These are phyloP conservation scores for Magnaporthiopsis incrustans DNA, from an alignment of 2,329 filamentous ascomycete species.

Conservation along the genomic window DNA sequence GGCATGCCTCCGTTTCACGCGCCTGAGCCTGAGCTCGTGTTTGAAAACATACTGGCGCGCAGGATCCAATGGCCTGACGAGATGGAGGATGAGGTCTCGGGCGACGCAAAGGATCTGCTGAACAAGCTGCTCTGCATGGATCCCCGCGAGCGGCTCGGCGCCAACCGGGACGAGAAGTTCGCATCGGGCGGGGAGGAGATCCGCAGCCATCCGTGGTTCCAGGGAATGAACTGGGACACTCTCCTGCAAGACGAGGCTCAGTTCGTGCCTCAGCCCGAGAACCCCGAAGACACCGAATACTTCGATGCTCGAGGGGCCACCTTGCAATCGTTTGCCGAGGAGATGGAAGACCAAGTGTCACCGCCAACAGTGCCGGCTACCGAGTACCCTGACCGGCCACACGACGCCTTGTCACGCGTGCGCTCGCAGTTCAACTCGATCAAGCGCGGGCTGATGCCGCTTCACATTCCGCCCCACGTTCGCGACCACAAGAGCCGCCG, in stretches of 20 bases:
- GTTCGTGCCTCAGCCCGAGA: conserved; percentile 85
- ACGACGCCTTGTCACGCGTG: conserved; percentile 87
- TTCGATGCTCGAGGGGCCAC: conserved; percentile 90
- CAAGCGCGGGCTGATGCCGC: conserved; percentile 86
- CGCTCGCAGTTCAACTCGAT: conserved; percentile 79
- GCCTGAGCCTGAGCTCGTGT: conserved; percentile 81
- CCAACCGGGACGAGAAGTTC: conserved; percentile 77
- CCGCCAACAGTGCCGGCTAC: conserved; percentile 64
- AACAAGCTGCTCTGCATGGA: conserved; percentile 84
- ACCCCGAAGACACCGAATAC: conserved; percentile 96
- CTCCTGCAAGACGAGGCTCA: conserved; percentile 92
- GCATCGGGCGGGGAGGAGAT: conserved; percentile 85
- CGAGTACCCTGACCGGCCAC: conserved; percentile 81
- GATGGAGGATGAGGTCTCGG: conserved; percentile 68
- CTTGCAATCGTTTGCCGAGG: conserved; percentile 84
- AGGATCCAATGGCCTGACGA: conserved; percentile 90
- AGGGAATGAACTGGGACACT: conserved; percentile 79
- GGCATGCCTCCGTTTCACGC: conserved; percentile 93
- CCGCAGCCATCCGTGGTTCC: conserved; percentile 81
- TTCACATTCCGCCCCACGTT: conserved; percentile 95
- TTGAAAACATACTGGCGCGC: conserved; percentile 88
- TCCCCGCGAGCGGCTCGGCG: conserved; percentile 71
- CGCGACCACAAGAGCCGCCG: conserved; percentile 81
- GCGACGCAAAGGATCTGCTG: conserved; percentile 88
- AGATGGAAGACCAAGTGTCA: conserved; percentile 82